Evolutionary conservation across 805 yeast genomes (phyloP).

Genomic region (Pichia cephalocereana): DNA sequence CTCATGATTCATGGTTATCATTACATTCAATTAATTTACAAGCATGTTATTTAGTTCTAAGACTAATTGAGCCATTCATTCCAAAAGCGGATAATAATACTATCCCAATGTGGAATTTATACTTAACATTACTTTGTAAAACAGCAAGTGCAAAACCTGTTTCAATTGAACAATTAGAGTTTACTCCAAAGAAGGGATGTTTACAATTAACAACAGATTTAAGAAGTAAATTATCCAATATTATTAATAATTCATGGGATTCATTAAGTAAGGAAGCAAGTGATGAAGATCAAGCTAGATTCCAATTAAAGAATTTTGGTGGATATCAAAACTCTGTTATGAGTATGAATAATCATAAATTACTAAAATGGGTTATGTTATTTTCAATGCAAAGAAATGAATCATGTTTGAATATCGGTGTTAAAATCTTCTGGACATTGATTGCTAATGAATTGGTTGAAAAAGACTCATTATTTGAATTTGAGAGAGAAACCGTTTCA

Average conservation of each 20-base stretch:
- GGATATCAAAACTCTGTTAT: conserved; percentile 65
- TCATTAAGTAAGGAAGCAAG: conserved; percentile 55
- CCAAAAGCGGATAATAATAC: conserved; percentile 40
- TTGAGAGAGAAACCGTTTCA: conserved; percentile 53
- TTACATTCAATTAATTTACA: conserved; percentile 43
- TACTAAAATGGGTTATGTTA: conserved; percentile 55
- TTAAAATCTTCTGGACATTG: conserved; percentile 60
- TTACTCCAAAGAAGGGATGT: conserved; percentile 66
- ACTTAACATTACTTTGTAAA: conserved; percentile 45
- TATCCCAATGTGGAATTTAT: conserved; percentile 51
- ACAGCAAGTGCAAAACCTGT: conserved; percentile 61
- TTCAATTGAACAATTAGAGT: conserved; percentile 59
- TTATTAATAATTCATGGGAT: conserved; percentile 64
- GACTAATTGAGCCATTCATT: conserved; percentile 33
- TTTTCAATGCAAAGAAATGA: conserved; percentile 61
- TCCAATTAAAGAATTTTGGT: conserved; percentile 53
- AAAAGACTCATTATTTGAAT: conserved; percentile 46
- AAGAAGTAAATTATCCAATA: conserved; percentile 46
- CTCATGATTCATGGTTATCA: conserved; percentile 66
- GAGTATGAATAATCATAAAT: conserved; percentile 42
- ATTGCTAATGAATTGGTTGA: conserved; percentile 57
- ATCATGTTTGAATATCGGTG: conserved; percentile 52
- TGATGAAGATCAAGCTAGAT: conserved; percentile 44
- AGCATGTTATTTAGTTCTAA: conserved; percentile 2
- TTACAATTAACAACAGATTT: conserved; percentile 52